Evolutionary conservation across 1,284 basidiomycete genomes (phyloP), one percentile per base, ranked within the genome.

Genomic region (Ceratobasidium sp.): DNA sequence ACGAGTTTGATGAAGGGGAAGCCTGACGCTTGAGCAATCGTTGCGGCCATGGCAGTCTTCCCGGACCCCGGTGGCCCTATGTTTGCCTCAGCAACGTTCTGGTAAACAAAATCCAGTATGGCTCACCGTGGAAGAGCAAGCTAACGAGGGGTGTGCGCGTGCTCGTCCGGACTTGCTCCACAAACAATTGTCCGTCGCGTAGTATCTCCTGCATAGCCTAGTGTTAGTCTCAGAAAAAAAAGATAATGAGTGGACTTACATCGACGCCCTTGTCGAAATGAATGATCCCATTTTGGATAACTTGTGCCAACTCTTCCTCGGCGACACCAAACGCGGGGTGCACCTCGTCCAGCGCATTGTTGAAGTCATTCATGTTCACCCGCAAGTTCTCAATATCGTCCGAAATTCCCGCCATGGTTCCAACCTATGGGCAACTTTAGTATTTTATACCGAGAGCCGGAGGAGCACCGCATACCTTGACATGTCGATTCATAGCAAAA

Each of bases 1-100:
- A 99, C 91, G 64, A 99, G 89, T 84, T 99, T 99, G 87, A 99
- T 98, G 86, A 99, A 99, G 0, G 98, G 98, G 84, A 93, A 99
- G 77, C 93, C 88, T 15, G 97, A 99, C 11, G 89, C 89, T 84
- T 96, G 92, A 8, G 97, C 98, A 75, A 99, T 98, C 8, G 94
- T 95, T 2, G 96, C 98, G 4, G 95, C 97, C 59, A 99, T 86
- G 0, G 98, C 97, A 0, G 97, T 97, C 86, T 99, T 99, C 50
- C 98, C 98, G 1, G 95, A 90, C 3, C 95, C 94, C 14, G 97
- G 89, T 0, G 94, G 93, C 4, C 96, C 84, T 84, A 19, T 15
- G 27, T n/a, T 53, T 29, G n/a, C n/a, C n/a, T n/a, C n/a, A 50
- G 22, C 29, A 14, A 50, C 48, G 47, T 24, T n/a, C n/a, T 17